These are phyloP conservation scores for Salix purpurea DNA, from an alignment of 345 rosid species.

Conservation along the genomic window DNA sequence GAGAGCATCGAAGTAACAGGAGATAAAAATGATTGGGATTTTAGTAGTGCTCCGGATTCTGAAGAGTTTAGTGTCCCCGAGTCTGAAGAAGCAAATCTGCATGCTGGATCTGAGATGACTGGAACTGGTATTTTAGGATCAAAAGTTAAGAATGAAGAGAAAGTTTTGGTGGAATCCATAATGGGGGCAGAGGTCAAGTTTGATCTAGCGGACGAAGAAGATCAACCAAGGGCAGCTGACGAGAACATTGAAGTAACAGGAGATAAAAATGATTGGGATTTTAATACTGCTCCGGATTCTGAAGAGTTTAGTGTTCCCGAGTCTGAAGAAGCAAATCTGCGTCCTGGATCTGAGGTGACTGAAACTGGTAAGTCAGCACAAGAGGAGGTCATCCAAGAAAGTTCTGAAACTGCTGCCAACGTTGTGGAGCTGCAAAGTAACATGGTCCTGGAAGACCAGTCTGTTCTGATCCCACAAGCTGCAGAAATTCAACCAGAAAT, in stretches of 20 bases:
- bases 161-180: constrained; percentile 3
- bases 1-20: background rate
- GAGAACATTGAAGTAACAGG: constrained; percentile 18
- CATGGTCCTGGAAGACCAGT: background rate
- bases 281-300: constrained; percentile 2
- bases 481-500: constrained; percentile 15
- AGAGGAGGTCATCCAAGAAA: background rate
- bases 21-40: background rate
- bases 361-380: background rate
- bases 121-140: background rate
- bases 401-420: background rate
- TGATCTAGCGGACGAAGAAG: background rate
- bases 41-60: background rate
- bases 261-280: background rate
- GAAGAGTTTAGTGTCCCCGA: background rate
- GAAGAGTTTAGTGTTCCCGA: constrained; percentile 5
- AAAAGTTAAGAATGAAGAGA: constrained; percentile 1
- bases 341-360: constrained; percentile 1
- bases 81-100: background rate
- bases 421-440: background rate
- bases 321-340: constrained; percentile 4
- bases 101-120: too few species aligned
- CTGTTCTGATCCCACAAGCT: background rate
- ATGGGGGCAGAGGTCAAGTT: background rate
- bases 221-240: background rate